These are phyloP conservation scores for Pseudocercospora musae DNA, from an alignment of 2,329 filamentous ascomycete species.

Conservation along the genomic window DNA sequence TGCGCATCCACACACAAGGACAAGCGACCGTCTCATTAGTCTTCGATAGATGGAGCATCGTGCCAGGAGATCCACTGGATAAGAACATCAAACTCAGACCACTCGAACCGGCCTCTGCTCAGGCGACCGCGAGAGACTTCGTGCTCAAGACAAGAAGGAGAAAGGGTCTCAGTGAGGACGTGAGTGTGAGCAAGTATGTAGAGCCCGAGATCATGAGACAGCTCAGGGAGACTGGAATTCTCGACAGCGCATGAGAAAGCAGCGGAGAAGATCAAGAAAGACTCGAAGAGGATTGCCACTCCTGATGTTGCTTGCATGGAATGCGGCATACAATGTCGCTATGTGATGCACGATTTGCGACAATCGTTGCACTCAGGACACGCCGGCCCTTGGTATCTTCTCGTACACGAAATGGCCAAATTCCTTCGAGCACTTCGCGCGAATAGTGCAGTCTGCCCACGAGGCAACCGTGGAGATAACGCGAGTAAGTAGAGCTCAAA, in stretches of 20 bases:
- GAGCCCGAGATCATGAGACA: conserved; percentile 90
- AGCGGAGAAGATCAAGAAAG: not conserved
- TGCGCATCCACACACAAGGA: conserved; percentile 92
- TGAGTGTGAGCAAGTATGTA: conserved; percentile 91
- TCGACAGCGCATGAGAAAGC: conserved; percentile 40
- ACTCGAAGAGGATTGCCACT: not conserved
- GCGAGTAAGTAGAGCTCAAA: too few species aligned
- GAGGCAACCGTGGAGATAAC: too few species aligned
- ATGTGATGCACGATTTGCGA: too few species aligned
- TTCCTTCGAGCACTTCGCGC: too few species aligned
- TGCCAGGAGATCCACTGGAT: conserved; percentile 92
- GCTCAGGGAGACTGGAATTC: conserved; percentile 80
- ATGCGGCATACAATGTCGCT: too few species aligned
- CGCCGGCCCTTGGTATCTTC: too few species aligned
- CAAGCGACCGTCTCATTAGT: conserved; percentile 86
- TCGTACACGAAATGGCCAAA: too few species aligned
- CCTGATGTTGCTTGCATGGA: too few species aligned
- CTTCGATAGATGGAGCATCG: conserved; percentile 94
- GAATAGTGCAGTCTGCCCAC: too few species aligned
- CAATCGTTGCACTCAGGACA: too few species aligned
- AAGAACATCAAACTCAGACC: conserved; percentile 77
- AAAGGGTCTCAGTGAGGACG: conserved; percentile 93
- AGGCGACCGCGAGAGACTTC: conserved; percentile 91
- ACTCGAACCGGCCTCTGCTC: conserved; percentile 80
- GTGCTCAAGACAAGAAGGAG: conserved; percentile 90